Percentiles rank a stretch among this genome's conserved stretches.
Evolutionary conservation across 1,139 yeast genomes (phyloP).

Genomic region (Pichia sp.): DNA sequence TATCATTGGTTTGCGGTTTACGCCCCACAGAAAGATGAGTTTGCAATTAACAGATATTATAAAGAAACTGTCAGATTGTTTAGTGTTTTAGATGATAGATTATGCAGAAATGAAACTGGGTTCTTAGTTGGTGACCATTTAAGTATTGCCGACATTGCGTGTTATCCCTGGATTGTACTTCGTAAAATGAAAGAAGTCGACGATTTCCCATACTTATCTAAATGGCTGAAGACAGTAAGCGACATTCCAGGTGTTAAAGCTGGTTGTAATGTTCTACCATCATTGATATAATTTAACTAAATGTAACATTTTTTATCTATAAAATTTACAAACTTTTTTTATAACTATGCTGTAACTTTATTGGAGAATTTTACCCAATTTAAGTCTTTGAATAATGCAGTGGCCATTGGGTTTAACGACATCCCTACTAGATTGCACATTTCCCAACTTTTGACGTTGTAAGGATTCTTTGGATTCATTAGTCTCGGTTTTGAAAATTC

Average conservation of each 20-base stretch:
- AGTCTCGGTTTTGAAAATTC: slow-evolving; percentile 37
- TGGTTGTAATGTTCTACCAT: not conserved
- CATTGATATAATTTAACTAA: not conserved
- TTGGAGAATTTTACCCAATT: slow-evolving; percentile 27
- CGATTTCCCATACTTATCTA: not conserved
- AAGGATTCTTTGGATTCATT: slow-evolving; percentile 31
- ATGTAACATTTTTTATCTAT: not conserved
- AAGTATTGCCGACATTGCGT: slow-evolving; percentile 52
- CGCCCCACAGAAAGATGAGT: slow-evolving; percentile 48
- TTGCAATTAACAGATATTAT: slow-evolving; percentile 49
- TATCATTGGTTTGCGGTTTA: slow-evolving; percentile 44
- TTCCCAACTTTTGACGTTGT: slow-evolving; percentile 41
- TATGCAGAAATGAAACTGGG: slow-evolving; percentile 44
- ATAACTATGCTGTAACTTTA: not conserved
- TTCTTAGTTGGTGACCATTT: slow-evolving; percentile 57
- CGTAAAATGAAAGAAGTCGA: not conserved
- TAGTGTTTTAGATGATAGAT: slow-evolving; percentile 50
- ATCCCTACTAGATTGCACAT: slow-evolving; percentile 38
- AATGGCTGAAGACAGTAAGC: no score
- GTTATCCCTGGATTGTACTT: slow-evolving; percentile 39
- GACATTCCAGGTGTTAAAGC: no score
- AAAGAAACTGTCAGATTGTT: slow-evolving; percentile 52
- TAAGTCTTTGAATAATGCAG: slow-evolving; percentile 41
- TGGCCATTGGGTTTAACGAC: slow-evolving; percentile 46
- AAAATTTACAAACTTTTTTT: not conserved